Base-by-base conservation (phyloP, 306 rosid species). In the Styphnolobium japonicum region DNA sequence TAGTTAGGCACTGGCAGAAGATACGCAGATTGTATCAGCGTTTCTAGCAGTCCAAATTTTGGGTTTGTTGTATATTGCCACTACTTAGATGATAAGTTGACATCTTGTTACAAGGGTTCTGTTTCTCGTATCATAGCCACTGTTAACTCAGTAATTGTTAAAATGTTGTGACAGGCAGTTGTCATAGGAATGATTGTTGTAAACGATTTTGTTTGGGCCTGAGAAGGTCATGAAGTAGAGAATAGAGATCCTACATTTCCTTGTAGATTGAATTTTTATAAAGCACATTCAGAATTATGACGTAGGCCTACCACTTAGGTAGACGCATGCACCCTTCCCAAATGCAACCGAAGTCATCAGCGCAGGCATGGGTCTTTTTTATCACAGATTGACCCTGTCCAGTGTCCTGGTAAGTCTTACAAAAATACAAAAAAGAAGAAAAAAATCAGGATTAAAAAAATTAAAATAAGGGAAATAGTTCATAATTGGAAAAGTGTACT, bases 41-140 rank as follows among this genome's bases (percentile, higher is more conserved):
- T 73, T 78, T 34, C 37, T 80, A 51, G 40, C 39, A 42, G 55
- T 69, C 34, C 51, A 39, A 42, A 39, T 57, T 60, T 42, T 58
- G 56, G 67, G 39, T 67, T 42, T 71, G 36, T 39, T 64, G 63
- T 71, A n/a, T 34, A 43, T n/a, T 78, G 40, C 49, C 61, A 64
- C 55, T 55, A 23, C 31, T 65, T 48, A 67, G 46, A 46, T 64
- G 39, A 66, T 29, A 58, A 63, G 49, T 67, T 67, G 40, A 40
- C 64, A 73, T 71, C 56, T 84, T 25, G 48, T 49, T 60, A 70
- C 22, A 16, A 67, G 67, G 55, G 73, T 73, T 67, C 2, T 58
- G 53, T 77, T 19, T 76, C 16, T 8, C 52, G 34, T 75, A 52
- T 57, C 46, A 49, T 68, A 39, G 58, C 23, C 29, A 16, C 37